These are phyloP conservation scores for Euptelea pleiosperma DNA, from an alignment of 164 flowering plant species.

Conservation along the genomic window DNA sequence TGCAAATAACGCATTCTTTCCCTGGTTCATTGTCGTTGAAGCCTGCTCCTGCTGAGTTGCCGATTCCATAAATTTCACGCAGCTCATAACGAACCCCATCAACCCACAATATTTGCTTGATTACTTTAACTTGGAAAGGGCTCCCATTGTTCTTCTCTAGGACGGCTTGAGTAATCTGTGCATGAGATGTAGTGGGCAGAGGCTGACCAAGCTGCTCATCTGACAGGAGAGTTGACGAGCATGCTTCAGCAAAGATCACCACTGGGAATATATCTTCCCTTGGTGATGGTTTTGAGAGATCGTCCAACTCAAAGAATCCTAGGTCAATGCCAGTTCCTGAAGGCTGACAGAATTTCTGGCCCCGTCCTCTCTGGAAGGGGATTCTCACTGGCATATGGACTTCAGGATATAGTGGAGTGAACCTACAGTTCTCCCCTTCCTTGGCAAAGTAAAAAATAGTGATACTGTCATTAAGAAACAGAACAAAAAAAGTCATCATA, in stretches of 20 bases:
- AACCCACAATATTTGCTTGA: slow-evolving; percentile 72
- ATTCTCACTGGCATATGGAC: slow-evolving; percentile 42
- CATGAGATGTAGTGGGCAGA: slow-evolving; percentile 30
- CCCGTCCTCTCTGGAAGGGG: slow-evolving; percentile 63
- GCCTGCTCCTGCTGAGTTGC: slow-evolving; percentile 43
- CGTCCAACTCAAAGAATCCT: slow-evolving; percentile 69
- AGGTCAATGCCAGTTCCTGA: slow-evolving; percentile 80
- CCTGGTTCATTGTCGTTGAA: slow-evolving; percentile 49
- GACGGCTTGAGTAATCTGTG: slow-evolving; percentile 82
- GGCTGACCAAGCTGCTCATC: slow-evolving; percentile 32
- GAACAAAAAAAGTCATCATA: neutral
- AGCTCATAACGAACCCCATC: slow-evolving; percentile 81
- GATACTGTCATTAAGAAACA: slow-evolving; percentile 43
- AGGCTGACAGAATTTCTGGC: slow-evolving; percentile 73
- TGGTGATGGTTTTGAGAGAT: slow-evolving; percentile 61
- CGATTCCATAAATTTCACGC: slow-evolving; percentile 80
- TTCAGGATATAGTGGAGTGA: slow-evolving; percentile 64
- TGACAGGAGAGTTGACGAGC: slow-evolving; percentile 13
- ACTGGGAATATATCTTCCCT: slow-evolving; percentile 80
- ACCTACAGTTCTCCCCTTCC: slow-evolving; percentile 60
- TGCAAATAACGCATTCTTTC: slow-evolving; percentile 86
- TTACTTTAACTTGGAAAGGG: slow-evolving; percentile 57
- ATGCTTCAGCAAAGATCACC: slow-evolving; percentile 69
- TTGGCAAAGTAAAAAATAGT: slow-evolving; percentile 79
- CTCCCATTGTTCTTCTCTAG: slow-evolving; percentile 50